Evolutionary conservation across 2,329 filamentous ascomycete species (phyloP).

Genomic region (Coniochaeta sp.): DNA sequence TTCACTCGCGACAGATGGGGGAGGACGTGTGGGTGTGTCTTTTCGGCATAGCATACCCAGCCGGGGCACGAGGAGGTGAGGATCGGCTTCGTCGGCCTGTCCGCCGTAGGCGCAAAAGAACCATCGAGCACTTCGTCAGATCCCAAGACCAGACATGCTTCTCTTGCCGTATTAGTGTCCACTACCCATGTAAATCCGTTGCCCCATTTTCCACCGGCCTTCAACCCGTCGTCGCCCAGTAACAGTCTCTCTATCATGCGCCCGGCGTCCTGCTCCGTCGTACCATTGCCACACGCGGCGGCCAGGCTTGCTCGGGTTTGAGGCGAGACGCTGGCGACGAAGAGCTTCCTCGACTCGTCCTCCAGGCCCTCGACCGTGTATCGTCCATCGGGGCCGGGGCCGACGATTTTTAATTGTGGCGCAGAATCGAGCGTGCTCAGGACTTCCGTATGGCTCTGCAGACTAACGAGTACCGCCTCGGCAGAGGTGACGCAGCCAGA

Average conservation of each 20-base stretch:
- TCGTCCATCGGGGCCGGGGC: conserved; percentile 22
- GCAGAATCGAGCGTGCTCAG: conserved; percentile 69
- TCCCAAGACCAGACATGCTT: conserved; percentile 74
- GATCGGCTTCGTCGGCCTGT: conserved; percentile 44
- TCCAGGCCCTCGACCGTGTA: conserved; percentile 44
- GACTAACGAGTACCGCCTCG: conserved; percentile 89
- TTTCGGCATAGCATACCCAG: conserved; percentile 98
- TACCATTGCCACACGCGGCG: conserved; percentile 66
- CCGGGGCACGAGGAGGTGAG: conserved; percentile 89
- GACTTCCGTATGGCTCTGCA: conserved; percentile 92
- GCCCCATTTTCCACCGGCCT: conserved; percentile 59
- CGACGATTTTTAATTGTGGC: conserved; percentile 36
- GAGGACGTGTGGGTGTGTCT: conserved; percentile 90
- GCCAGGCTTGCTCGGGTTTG: conserved; percentile 86
- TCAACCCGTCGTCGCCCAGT: conserved; percentile 60
- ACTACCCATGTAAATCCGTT: conserved; percentile 85
- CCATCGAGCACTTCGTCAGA: conserved; percentile 58
- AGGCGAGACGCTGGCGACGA: conserved; percentile 87
- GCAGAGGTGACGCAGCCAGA: conserved; percentile 97
- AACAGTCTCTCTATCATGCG: conserved; percentile 79
- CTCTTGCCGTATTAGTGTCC: conserved; percentile 78
- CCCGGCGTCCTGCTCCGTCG: conserved; percentile 66
- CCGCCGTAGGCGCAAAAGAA: conserved; percentile 6
- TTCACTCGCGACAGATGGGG: conserved; percentile 88
- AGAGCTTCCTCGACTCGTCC: conserved; percentile 61